These are phyloP conservation scores for Chaetomium cochliodes DNA, from an alignment of 495 filamentous ascomycete species.

Conservation along the genomic window DNA sequence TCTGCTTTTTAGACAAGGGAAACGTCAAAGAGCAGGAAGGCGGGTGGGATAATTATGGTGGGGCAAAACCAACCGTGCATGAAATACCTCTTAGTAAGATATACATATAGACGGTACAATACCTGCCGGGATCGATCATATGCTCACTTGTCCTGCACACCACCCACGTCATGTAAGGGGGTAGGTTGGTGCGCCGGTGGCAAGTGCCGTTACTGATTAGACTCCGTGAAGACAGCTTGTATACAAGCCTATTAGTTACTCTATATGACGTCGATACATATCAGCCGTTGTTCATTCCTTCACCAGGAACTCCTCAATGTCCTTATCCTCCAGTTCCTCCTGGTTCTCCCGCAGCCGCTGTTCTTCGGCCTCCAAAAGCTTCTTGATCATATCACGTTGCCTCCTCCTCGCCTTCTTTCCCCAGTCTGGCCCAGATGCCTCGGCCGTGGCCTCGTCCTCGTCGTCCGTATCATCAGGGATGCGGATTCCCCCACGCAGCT, in stretches of 20 bases:
- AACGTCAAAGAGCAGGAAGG: neutral
- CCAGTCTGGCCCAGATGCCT: conserved; percentile 51
- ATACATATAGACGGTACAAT: neutral
- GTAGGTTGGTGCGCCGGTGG: neutral
- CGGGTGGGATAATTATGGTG: neutral
- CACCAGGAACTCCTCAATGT: conserved; percentile 69
- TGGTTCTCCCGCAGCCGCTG: conserved; percentile 42
- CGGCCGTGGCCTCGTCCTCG: conserved; percentile 37
- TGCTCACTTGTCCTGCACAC: no score
- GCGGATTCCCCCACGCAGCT: conserved; percentile 51
- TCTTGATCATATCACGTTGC: conserved; percentile 60
- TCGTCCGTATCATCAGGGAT: conserved; percentile 58
- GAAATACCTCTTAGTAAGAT: neutral
- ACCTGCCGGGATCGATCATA: neutral
- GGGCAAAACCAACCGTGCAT: neutral
- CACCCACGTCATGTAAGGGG: neutral
- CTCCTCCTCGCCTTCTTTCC: conserved; percentile 62
- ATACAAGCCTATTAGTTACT: neutral
- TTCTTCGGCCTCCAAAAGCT: conserved; percentile 54
- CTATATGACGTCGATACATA: neutral
- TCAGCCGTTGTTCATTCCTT: conserved; percentile 33
- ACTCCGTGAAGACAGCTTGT: no score
- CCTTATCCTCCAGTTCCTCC: conserved; percentile 63
- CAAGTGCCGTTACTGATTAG: no score
- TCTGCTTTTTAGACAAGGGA: neutral